A percentile compares a stretch with the other conserved stretches of the same genome.
These are phyloP conservation scores for Chlorella sp. DNA, from an alignment of 139 green algal genomes.

Conservation along the genomic window DNA sequence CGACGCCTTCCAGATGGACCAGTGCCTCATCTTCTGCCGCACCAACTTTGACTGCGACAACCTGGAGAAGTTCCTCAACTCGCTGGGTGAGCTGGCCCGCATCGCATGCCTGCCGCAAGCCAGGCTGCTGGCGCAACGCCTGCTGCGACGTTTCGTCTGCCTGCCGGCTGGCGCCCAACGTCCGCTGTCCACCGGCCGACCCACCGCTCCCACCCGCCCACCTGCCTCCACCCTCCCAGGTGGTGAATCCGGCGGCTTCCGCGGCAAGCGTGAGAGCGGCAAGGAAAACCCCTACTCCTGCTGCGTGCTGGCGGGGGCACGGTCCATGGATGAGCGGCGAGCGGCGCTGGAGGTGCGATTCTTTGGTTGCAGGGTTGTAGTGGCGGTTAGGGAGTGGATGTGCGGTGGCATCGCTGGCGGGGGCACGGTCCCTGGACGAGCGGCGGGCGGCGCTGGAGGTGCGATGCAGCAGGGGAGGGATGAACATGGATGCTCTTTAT, in stretches of 20 bases:
- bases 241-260: conserved; percentile 37
- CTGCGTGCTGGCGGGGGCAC: conserved; percentile 74
- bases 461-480: too few relatives aligned
- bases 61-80: conserved; percentile 79
- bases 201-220: not conserved
- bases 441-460: conserved; percentile 69
- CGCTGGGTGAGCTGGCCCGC: conserved; percentile 39
- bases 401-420: too few relatives aligned
- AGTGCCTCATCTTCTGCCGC: conserved; percentile 71
- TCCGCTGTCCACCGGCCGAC: too few relatives aligned
- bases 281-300: conserved; percentile 80
- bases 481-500: too few relatives aligned
- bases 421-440: conserved; percentile 76
- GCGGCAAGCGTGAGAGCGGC: conserved; percentile 65
- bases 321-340: conserved; percentile 78
- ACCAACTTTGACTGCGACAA: conserved; percentile 89
- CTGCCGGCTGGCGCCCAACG: too few relatives aligned
- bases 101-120: too few relatives aligned
- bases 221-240: not conserved
- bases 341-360: conserved; percentile 57
- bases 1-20: conserved; percentile 72
- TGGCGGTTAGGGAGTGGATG: too few relatives aligned
- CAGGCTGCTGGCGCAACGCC: too few relatives aligned
- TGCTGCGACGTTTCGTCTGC: too few relatives aligned
- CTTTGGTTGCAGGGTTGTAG: too few relatives aligned